Base-by-base conservation (phyloP, 345 rosid genomes). In the Excoecaria agallocha region DNA sequence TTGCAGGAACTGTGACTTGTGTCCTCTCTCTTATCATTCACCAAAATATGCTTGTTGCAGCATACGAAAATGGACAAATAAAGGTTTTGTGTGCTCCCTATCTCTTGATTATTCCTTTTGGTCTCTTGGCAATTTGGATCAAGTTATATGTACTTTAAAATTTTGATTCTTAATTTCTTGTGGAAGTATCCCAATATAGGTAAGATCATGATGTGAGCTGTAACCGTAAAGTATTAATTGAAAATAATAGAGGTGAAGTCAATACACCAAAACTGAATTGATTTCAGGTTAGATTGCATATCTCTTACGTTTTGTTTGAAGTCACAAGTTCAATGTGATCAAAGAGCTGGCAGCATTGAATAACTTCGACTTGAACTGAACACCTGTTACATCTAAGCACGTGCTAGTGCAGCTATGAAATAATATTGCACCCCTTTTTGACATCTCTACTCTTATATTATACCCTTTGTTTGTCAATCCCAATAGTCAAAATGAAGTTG, bases 61-160 rank as follows among this genome's bases (percentile, higher is more conserved):
- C 89, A 74, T 86, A 86, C 83, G 95, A 94, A 84, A 88, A 80
- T 82, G 97, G 98, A 80, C 86, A 83, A 35, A 45, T 89, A 76
- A 89, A 91, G 93, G 98, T 94, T 75, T 59, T 48, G 24, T 37
- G 19, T 65, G 51, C 73, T 77, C 58, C 50, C 1, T 61, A 66
- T 54, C 49, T 76, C 56, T 51, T 63, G 10, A 5, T 12, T n/a
- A 13, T 43, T 56, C 20, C 16, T 52, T 43, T 66, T 20, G 3
- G 59, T 64, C 43, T 6, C 49, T 38, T 17, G 30, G 37, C 43
- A 25, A 17, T 52, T n/a, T 50, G 58, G 72, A 71, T 35, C 11
- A 57, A 50, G 50, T 52, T 41, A 54, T 62, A 45, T 69, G 22
- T 30, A 24, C 39, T 63, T 37, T 35, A 20, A 51, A 69, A 54